Evolutionary conservation across 2,329 filamentous ascomycete genomes (phyloP).

Genomic region (Coniochaeta sp.): DNA sequence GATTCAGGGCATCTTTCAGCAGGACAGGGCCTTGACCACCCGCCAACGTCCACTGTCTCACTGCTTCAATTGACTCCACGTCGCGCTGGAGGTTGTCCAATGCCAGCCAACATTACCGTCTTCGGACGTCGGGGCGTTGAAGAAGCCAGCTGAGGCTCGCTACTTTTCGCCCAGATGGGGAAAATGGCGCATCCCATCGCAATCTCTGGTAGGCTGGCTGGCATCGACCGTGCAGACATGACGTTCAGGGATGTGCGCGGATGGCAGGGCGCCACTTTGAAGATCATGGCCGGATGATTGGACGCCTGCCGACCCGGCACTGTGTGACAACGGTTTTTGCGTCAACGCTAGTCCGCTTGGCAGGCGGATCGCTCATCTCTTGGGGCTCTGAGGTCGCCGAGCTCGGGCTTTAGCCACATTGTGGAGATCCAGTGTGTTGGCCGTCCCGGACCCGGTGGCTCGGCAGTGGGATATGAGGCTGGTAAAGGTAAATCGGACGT

Average conservation of each 20-base stretch:
- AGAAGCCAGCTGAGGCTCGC: constrained; percentile 5
- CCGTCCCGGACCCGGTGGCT: background rate
- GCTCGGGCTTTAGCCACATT: constrained; percentile 19
- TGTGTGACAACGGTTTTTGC: constrained; percentile 21
- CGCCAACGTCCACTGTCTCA: background rate
- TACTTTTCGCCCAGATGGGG: constrained; percentile 5
- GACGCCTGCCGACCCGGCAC: constrained; percentile 15
- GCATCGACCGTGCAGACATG: background rate
- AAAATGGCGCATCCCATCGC: constrained; percentile 4
- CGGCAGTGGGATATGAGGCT: background rate
- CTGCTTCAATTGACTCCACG: background rate
- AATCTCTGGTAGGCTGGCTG: background rate
- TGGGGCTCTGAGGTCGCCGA: constrained; percentile 16
- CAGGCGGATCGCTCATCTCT: constrained; percentile 15
- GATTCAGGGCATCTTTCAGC: background rate
- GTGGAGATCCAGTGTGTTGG: constrained; percentile 8
- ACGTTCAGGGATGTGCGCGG: constrained; percentile 3
- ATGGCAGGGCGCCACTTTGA: constrained; percentile 11
- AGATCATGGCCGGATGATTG: constrained; percentile 14
- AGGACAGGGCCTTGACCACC: background rate
- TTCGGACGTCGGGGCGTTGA: constrained; percentile 22
- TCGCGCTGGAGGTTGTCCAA: background rate
- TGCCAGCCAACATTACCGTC: background rate
- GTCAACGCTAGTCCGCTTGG: constrained; percentile 15
- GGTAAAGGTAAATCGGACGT: background rate